phyloP scores from a whole-genome alignment of 345 rosid genomes.

The Eucalyptus rudis region DNA sequence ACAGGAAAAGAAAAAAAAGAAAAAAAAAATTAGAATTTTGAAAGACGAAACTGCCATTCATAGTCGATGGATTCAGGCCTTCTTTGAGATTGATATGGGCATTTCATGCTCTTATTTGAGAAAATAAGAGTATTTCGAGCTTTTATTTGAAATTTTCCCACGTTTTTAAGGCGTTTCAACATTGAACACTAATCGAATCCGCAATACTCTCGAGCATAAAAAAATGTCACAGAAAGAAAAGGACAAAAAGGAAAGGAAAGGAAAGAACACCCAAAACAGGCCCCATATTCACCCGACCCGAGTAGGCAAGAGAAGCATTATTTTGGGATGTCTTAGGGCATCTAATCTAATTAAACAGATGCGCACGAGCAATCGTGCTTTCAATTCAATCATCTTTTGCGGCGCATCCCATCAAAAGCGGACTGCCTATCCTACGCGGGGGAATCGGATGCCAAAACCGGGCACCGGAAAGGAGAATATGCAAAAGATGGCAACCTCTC shows the following conservation, averaged over 20 bases:
- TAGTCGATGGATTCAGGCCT: too few species aligned
- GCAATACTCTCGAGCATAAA: neutral
- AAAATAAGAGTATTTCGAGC: too few species aligned
- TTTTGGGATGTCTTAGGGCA: neutral
- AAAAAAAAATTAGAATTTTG: too few species aligned
- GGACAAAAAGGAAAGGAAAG: neutral
- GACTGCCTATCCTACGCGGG: neutral
- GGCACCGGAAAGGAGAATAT: neutral
- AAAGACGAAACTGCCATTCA: too few species aligned
- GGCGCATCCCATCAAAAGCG: neutral
- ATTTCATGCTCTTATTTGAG: too few species aligned
- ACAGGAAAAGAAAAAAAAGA: fast-evolving
- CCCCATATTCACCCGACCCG: neutral
- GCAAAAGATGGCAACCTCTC: neutral
- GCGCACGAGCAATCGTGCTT: neutral
- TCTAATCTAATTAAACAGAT: neutral
- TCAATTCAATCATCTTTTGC: neutral
- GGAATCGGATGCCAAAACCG: neutral
- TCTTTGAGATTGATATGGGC: too few species aligned
- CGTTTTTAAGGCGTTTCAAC: neutral
- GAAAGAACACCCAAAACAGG: neutral
- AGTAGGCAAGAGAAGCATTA: neutral
- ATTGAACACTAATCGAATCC: neutral
- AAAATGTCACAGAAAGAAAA: neutral
- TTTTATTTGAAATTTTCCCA: neutral